Evolutionary conservation across 371 early-diverging fungal species (phyloP).

Genomic region (Circinella umbellata): DNA sequence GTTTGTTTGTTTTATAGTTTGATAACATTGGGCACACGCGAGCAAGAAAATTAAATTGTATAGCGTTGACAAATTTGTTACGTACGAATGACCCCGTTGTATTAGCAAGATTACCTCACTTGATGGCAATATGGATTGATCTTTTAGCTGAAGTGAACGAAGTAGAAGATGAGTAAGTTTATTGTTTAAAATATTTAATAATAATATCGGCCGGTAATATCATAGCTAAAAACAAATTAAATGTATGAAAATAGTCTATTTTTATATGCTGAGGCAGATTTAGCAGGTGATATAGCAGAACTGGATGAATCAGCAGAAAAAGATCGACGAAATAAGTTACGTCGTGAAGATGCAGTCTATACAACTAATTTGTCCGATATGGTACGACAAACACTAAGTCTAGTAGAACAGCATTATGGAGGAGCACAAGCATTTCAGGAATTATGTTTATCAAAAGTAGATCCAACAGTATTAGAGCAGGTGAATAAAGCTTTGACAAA

Average conservation of each 20-base stretch:
- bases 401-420: constrained; percentile 48
- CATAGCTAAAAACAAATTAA: neutral
- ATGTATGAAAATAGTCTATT: constrained; percentile 46
- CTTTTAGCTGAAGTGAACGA: constrained; percentile 68
- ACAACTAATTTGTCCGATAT: constrained; percentile 57
- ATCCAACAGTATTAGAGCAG: constrained; percentile 54
- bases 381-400: constrained; percentile 52
- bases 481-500: constrained; percentile 20
- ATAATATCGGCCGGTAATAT: neutral
- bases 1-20: constrained; percentile 49
- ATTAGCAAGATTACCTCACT: constrained; percentile 45
- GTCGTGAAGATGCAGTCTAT: constrained; percentile 61
- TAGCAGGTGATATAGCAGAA: constrained; percentile 59
- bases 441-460: constrained; percentile 52
- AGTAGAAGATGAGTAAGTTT: constrained; percentile 60
- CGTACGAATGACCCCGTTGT: constrained; percentile 56
- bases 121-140: constrained; percentile 70
- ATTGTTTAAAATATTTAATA: neutral
- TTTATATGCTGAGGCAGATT: constrained; percentile 67
- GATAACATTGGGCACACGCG: constrained; percentile 78
- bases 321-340: constrained; percentile 47
- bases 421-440: constrained; percentile 44
- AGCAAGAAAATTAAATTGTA: constrained; percentile 72
- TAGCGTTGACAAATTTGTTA: constrained; percentile 70
- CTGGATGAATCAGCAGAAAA: constrained; percentile 62